Base-by-base conservation (phyloP, 2,329 filamentous ascomycete species). In the Aspergillus sp. region DNA sequence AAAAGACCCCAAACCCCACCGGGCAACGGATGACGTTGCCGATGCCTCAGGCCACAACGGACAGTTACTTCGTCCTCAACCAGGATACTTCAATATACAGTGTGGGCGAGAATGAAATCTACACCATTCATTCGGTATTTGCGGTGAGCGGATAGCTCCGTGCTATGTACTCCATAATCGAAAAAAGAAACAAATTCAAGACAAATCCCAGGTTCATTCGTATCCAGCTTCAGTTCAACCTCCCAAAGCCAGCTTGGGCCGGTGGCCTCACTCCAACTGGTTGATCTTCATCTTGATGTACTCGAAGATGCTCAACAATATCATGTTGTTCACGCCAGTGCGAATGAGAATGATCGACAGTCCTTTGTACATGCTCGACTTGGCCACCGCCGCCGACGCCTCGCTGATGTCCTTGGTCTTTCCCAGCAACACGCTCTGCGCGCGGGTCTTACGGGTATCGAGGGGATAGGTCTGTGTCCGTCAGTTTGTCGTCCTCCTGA, bases 401-500 rank as follows among this genome's bases (percentile, higher is more conserved):
- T 75, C 71, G 17, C 71, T 71, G 38, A 75, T 66, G 54, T 76
- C 71, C 47, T 71, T 71, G 25, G 67, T 56, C 51, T 74, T 71
- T 11, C 74, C 73, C 11, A 78, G 67, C 7, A 78, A 64, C 38
- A 76, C 70, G 48, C 75, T 77, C 58, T 78, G 76, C 1, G 73
- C 73, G 14, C 75, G 76, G n/a, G 76, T 78, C 60, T 78, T 78
- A 53, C 73, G 71, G 2, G 76, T 77, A 54, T 78, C 76, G 10
- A 78, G 69, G 0, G 75, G 74, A 54, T 78, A 78, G 3, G 76
- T 78, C 75, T 78, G 48, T 29, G 31, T 7, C 19, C 2, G 42
- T 64, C 44, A 58, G 53, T 49, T n/a, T 14, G 7, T 17, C n/a
- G 2, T 4, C 16, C 7, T 29, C 14, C 11, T 3, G 11, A 13